Evolutionary conservation across 192 early-diverging fungal genomes (phyloP).

Genomic region (Backusella liffmaniae): DNA sequence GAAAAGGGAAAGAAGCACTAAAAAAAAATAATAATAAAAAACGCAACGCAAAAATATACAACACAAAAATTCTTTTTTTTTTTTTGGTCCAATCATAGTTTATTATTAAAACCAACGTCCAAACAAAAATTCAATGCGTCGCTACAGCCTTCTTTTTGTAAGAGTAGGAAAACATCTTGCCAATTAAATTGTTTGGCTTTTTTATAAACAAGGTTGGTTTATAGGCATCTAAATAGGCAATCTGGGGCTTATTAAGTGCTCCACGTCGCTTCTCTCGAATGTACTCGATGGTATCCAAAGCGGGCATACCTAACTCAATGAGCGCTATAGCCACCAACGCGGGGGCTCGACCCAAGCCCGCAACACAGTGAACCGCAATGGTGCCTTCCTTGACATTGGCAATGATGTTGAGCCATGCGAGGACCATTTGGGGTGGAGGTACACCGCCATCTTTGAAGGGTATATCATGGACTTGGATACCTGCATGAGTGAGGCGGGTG

Average conservation of each 20-base stretch:
- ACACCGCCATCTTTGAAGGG: slow-evolving; percentile 90
- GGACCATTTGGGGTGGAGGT: neutral
- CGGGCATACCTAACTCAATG: slow-evolving; percentile 76
- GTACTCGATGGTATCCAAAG: slow-evolving; percentile 70
- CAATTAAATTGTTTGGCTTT: neutral
- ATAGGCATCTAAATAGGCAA: slow-evolving; percentile 51
- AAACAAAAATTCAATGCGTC: neutral
- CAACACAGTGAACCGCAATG: slow-evolving; percentile 93
- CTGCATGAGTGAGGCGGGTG: slow-evolving; percentile 49
- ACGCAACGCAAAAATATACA: neutral
- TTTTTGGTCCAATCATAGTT: neutral
- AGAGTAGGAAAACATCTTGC: neutral
- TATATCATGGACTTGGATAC: slow-evolving; percentile 82
- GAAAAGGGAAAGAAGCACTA: neutral
- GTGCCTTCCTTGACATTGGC: slow-evolving; percentile 35
- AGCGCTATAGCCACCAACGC: slow-evolving; percentile 82
- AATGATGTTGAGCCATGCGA: slow-evolving; percentile 61
- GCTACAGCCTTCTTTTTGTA: neutral
- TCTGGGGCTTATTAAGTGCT: slow-evolving; percentile 78
- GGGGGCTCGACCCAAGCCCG: slow-evolving; percentile 93
- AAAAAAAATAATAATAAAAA: neutral
- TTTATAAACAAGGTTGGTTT: slow-evolving; percentile 26
- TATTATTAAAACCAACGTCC: neutral
- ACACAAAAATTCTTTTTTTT: neutral
- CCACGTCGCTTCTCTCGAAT: slow-evolving; percentile 76